Evolutionary conservation across 2,329 filamentous ascomycete genomes (phyloP).

Genomic region (Ophiostoma perfectum): DNA sequence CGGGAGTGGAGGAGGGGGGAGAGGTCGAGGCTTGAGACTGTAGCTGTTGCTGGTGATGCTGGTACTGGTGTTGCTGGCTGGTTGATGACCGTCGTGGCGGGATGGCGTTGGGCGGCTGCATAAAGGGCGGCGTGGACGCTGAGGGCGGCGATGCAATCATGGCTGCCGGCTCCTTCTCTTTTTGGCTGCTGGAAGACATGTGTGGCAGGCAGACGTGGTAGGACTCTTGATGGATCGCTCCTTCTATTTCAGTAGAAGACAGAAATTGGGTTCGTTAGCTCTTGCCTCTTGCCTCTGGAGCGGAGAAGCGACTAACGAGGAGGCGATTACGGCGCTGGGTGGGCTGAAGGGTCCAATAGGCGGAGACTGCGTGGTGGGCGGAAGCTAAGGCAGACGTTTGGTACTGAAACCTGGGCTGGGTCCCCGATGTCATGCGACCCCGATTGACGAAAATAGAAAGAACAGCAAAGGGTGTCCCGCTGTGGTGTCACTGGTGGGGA

Average conservation of each 20-base stretch:
- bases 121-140: conserved; percentile 30
- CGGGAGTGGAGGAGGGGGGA: not conserved
- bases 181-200: conserved; percentile 21
- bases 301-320: not conserved
- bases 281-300: not conserved
- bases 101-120: conserved; percentile 59
- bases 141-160: conserved; percentile 23
- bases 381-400: conserved; percentile 18
- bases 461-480: conserved; percentile 9
- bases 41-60: conserved; percentile 22
- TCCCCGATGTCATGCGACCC: conserved; percentile 20
- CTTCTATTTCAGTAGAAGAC: conserved; percentile 4
- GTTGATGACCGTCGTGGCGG: conserved; percentile 69
- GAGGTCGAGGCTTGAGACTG: conserved; percentile 10
- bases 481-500: conserved; percentile 18
- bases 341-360: conserved; percentile 4
- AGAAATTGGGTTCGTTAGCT: not conserved
- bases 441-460: conserved; percentile 16
- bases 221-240: conserved; percentile 9
- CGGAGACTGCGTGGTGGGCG: not conserved
- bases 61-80: conserved; percentile 37
- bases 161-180: conserved; percentile 27
- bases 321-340: not conserved
- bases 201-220: not conserved
- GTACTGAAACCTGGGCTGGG: conserved; percentile 12